Base-by-base conservation (phyloP, 345 rosid genomes). In the Populus simonii region DNA sequence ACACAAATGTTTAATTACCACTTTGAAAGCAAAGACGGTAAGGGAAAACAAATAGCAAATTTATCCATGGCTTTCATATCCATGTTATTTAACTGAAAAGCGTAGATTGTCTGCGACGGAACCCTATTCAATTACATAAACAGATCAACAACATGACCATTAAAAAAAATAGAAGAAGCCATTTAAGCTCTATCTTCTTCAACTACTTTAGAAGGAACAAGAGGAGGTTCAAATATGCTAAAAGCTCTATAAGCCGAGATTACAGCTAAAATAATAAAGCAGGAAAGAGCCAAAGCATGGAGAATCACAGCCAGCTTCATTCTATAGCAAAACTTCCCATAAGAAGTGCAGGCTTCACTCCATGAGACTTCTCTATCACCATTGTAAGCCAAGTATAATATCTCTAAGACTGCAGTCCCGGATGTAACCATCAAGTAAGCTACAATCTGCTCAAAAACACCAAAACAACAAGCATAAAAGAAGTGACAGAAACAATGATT, bases 391-490 rank as follows among this genome's bases (percentile, higher is more conserved):
- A 93, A 77, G 78, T 87, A 83, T 55, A 93, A 27, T 59, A 93
- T 84, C 83, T 96, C 96, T 67, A 84, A 55, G 29, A 82, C 91
- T 59, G 93, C 97, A 33, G 93, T 92, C 68, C 84, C 92, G 33
- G 99, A 92, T 82, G 97, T 92, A 10, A 85, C 89, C 92, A 88
- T 80, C 76, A 93, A 87, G 86, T 93, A 93, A 10, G 97, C 92
- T 51, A 89, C 45, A 72, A 95, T 85, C 97, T 94, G 90, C 70
- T 8, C 49, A 66, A 35, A 55, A 3, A 16, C 20, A 74, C 27
- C 41, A 5, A 67, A 68, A 2, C 43, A 38, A 11, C 5, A 16
- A 1, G 7, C 8, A 36, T 35, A 68, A 39, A 6, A 15, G 25
- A 59, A 2, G 13, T n/a, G 18, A 33, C 51, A 36, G 59, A 22